A percentile compares a stretch with the other conserved stretches of the same genome.
These are phyloP conservation scores for Tubosaeta brunneosetosa DNA, from an alignment of 768 basidiomycete species.

Conservation along the genomic window DNA sequence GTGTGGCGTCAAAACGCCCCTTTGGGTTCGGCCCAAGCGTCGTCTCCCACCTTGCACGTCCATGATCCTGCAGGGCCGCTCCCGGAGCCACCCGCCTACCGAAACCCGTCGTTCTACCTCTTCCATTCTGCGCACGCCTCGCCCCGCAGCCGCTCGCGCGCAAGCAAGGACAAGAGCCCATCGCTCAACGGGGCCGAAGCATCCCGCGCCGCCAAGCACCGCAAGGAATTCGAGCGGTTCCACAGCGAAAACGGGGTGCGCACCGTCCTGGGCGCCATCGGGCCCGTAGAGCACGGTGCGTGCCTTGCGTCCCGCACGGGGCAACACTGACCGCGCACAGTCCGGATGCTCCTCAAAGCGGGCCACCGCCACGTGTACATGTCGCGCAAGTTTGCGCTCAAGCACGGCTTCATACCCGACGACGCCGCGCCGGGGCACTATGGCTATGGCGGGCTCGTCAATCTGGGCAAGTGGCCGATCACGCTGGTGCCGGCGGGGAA, in stretches of 20 bases:
- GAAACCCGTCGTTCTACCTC: conserved; percentile 67
- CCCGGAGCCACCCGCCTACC: conserved; percentile 58
- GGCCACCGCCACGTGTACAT: conserved; percentile 95
- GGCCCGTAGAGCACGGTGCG: conserved; percentile 79
- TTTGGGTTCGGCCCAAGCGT: conserved; percentile 18
- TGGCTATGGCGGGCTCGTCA: conserved; percentile 88
- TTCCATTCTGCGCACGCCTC: conserved; percentile 36
- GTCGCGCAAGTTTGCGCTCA: conserved; percentile 85
- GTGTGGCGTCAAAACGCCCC: conserved; percentile 59
- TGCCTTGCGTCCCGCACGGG: conserved; percentile 14
- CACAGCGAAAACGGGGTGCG: conserved; percentile 90
- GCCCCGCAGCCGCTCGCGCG: conserved; percentile 28
- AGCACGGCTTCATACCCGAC: conserved; percentile 81
- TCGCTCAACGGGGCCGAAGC: conserved; percentile 29
- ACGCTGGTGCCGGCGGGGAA: conserved; percentile 43
- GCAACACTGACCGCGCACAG: conserved; percentile 33
- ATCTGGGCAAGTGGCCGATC: conserved; percentile 84
- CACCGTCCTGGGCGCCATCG: conserved; percentile 87
- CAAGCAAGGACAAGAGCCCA: conserved; percentile 39
- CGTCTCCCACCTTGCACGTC: conserved; percentile 47
- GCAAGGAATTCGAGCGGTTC: conserved; percentile 78
- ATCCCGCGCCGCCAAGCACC: conserved; percentile 56
- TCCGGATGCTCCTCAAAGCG: conserved; percentile 88
- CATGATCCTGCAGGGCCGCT: conserved; percentile 57
- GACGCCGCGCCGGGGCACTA: conserved; percentile 88